phyloP scores from a whole-genome alignment of 1,139 yeast genomes.

The Scheffersomyces lignicola region DNA sequence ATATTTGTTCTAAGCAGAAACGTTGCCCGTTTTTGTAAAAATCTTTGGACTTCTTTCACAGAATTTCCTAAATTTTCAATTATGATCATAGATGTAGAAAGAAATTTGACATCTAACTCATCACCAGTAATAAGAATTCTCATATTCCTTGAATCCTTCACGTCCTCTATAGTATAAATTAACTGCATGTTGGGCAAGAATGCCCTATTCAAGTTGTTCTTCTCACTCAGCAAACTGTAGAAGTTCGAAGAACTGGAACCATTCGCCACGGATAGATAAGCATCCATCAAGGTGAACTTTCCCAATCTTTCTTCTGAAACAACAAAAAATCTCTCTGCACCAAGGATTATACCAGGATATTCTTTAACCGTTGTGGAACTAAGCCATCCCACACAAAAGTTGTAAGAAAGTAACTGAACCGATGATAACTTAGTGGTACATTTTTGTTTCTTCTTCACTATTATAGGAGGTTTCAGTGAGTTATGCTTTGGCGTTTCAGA shows the following conservation, averaged over 20 bases:
- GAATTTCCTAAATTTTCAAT: constrained; percentile 50
- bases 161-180: constrained; percentile 45
- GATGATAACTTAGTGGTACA: constrained; percentile 31
- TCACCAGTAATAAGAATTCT: constrained; percentile 59
- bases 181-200: constrained; percentile 68
- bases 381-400: constrained; percentile 77
- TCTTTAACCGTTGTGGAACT: constrained; percentile 46
- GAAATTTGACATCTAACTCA: constrained; percentile 61
- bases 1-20: too few species aligned
- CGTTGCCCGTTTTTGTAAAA: constrained; percentile 25
- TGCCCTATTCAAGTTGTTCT: constrained; percentile 55
- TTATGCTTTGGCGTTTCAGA: constrained; percentile 3
- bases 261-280: constrained; percentile 65
- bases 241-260: constrained; percentile 55
- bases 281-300: constrained; percentile 62
- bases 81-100: constrained; percentile 51
- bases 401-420: constrained; percentile 61
- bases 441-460: neutral
- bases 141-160: constrained; percentile 33
- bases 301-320: constrained; percentile 63
- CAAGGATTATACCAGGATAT: constrained; percentile 70
- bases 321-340: constrained; percentile 70
- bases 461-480: neutral
- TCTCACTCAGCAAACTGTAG: constrained; percentile 48
- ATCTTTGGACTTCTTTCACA: constrained; percentile 40